Evolutionary conservation across 1,284 basidiomycete species (phyloP).

Genomic region (Hortiboletus rubellus): DNA sequence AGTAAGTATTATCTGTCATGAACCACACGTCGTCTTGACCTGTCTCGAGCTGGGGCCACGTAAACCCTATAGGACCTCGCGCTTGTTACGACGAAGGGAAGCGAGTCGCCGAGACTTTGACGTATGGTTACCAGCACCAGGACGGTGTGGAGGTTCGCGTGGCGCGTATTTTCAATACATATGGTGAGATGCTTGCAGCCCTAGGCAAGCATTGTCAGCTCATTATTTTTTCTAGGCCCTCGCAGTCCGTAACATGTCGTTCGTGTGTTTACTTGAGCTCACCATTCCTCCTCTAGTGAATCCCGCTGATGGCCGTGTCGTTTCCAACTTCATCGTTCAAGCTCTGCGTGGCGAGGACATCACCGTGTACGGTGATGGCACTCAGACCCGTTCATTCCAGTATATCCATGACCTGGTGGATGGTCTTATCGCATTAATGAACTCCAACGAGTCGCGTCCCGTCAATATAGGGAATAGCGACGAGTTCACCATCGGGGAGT

Average conservation of each 20-base stretch:
- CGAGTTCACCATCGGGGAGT: slow-evolving; percentile 93
- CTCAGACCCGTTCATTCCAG: slow-evolving; percentile 95
- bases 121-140: slow-evolving; percentile 92
- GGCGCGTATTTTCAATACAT: slow-evolving; percentile 95
- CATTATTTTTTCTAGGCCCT: slow-evolving; percentile 37
- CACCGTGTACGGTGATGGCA: slow-evolving; percentile 96
- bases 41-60: slow-evolving; percentile 84
- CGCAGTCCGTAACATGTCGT: slow-evolving; percentile 42
- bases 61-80: slow-evolving; percentile 95
- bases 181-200: slow-evolving; percentile 43
- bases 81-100: slow-evolving; percentile 99
- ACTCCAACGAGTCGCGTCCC: slow-evolving; percentile 85
- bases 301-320: slow-evolving; percentile 93
- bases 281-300: slow-evolving; percentile 69
- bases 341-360: slow-evolving; percentile 94
- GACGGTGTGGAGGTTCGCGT: slow-evolving; percentile 95
- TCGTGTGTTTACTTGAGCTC: not conserved
- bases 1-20: slow-evolving; percentile 52
- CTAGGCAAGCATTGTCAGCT: not conserved
- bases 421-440: slow-evolving; percentile 90
- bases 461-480: slow-evolving; percentile 94
- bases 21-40: slow-evolving; percentile 17
- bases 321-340: slow-evolving; percentile 98
- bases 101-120: slow-evolving; percentile 92
- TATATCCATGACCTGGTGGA: slow-evolving; percentile 85